Base-by-base conservation (phyloP, 805 yeast species). In the Teunomyces panamensis region DNA sequence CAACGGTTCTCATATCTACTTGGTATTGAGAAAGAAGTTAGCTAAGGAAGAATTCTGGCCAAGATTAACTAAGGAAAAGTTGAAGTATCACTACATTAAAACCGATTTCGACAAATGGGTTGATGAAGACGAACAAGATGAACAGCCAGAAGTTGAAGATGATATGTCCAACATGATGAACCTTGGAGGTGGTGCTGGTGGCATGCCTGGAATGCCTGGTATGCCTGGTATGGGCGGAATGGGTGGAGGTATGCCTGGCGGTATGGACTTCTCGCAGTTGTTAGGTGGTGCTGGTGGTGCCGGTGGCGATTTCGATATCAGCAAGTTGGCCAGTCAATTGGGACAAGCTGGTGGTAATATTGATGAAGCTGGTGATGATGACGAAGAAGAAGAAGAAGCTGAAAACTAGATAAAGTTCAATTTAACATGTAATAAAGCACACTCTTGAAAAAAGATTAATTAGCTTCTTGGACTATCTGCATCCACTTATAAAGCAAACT, bases 101-200 rank as follows among this genome's bases (percentile, higher is more conserved):
- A 92, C 99, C 10, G 98, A 92, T 64, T 92, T 92, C 63, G 96
- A 91, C 73, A 88, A 85, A 68, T 92, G 99, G 99, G 96, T 88
- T 35, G 99, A 92, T 64, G 98, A 92, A 74, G 99, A 92, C 64
- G 99, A 92, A 71, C 99, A 92, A 71, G 90, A 89, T 35, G 91
- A 83, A 49, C 74, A 68, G 44, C 75, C 73, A 9, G 85, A 76
- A 36, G 77, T 69, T 20, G 80, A 65, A 16, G 67, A 62, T 17
- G 69, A 63, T 41, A 53, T 68, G 52, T 61, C 64, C 24, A 57
- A 64, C 45, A 60, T 56, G 58, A 74, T 66, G 37, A 72, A 65
- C 49, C 52, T 63, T 49, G 68, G 67, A 34, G 74, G 70, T 14
- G 62, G 59, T 48, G 65, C 60, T 30, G 68, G 64, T 13, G 47